phyloP scores from a whole-genome alignment of 345 rosid species.

The Citrus sinensis region DNA sequence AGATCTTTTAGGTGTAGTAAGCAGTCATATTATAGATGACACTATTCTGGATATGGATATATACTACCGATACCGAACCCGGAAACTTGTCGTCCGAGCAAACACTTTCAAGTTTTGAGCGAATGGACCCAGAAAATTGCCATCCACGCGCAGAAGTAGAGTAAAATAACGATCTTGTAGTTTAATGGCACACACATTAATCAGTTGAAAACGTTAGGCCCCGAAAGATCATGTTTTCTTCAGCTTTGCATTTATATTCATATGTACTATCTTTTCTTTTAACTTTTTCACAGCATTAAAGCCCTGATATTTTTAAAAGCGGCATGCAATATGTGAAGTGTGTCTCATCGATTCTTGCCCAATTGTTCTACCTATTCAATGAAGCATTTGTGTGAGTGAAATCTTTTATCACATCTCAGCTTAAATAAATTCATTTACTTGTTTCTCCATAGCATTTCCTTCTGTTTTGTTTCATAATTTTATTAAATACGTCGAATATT shows the following conservation, averaged over 20 bases:
- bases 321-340: neutral
- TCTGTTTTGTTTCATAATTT: too few relatives aligned
- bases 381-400: neutral
- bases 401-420: neutral
- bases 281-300: neutral
- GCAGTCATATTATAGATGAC: neutral
- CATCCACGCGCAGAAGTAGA: neutral
- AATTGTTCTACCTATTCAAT: neutral
- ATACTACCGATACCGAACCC: neutral
- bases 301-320: neutral
- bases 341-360: neutral
- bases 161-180: neutral
- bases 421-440: neutral
- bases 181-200: neutral
- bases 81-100: neutral
- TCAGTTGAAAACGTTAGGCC: neutral
- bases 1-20: neutral
- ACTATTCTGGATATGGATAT: neutral
- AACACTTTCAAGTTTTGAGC: too few relatives aligned
- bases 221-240: neutral
- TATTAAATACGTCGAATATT: too few relatives aligned
- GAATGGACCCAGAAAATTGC: too few relatives aligned
- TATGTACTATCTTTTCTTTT: neutral
- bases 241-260: neutral
- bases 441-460: neutral